Conservation (phyloP, 139 green algal genomes). For the Klebsormidium nitens region DNA sequence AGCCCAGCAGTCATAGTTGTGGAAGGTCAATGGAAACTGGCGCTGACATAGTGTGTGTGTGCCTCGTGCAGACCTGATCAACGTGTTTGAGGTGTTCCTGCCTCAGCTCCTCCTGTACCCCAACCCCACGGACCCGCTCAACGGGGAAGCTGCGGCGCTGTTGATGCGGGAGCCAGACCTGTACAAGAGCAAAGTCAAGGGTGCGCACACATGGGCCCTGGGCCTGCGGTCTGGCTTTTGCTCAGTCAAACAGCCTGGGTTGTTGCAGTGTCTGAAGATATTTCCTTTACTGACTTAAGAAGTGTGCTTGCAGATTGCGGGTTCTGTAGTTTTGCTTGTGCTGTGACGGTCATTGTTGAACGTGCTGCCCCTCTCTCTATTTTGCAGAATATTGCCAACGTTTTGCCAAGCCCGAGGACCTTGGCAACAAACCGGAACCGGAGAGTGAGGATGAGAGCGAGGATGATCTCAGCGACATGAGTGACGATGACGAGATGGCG, state of each 20-base stretch:
- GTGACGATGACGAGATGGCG: constrained; percentile 37
- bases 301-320: neutral
- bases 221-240: constrained; percentile 1
- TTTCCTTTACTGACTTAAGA: neutral
- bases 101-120: constrained; percentile 98
- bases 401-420: constrained; percentile 36
- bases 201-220: neutral
- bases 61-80: constrained; percentile 84
- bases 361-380: neutral
- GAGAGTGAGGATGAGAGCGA: constrained; percentile 5
- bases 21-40: too few species aligned
- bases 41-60: neutral
- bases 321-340: neutral
- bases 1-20: too few species aligned
- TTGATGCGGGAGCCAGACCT: constrained; percentile 89
- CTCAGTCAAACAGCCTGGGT: neutral
- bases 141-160: constrained; percentile 94
- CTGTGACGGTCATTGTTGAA: neutral
- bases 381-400: constrained; percentile 40
- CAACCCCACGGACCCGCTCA: constrained; percentile 95
- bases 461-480: constrained; percentile 38
- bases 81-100: constrained; percentile 99
- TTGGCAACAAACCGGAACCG: neutral
- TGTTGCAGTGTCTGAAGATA: neutral
- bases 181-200: constrained; percentile 86